Evolutionary conservation across 2,329 filamentous ascomycete genomes (phyloP).

Genomic region (Peltaster fructicola): DNA sequence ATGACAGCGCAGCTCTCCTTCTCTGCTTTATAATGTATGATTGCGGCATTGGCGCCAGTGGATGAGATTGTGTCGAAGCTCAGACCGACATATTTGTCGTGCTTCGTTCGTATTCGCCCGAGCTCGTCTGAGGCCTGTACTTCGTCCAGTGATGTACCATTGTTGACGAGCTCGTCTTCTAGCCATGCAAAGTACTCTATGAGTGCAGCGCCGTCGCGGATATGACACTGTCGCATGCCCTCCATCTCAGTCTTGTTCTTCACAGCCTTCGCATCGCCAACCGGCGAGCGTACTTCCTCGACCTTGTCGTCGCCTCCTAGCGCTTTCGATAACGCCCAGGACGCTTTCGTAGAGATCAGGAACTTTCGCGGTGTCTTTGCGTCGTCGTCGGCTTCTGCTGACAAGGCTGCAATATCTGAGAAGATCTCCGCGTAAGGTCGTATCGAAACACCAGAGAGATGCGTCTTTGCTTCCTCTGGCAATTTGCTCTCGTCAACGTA

Average conservation of each 20-base stretch:
- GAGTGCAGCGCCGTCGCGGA: conserved; percentile 80
- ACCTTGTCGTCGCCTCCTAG: conserved; percentile 73
- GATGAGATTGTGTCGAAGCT: conserved; percentile 95
- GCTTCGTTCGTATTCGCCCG: conserved; percentile 52
- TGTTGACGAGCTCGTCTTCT: conserved; percentile 59
- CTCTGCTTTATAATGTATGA: conserved; percentile 92
- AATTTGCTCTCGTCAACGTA: conserved; percentile 75
- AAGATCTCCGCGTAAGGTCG: conserved; percentile 75
- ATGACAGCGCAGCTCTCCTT: conserved; percentile 64
- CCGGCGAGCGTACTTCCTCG: conserved; percentile 71
- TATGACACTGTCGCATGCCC: conserved; percentile 86
- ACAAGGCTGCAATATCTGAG: conserved; percentile 51
- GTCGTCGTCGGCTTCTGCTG: conserved; percentile 22
- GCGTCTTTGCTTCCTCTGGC: conserved; percentile 45
- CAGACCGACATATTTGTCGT: conserved; percentile 66
- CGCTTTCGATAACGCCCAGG: conserved; percentile 78
- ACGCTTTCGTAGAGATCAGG: conserved; percentile 71
- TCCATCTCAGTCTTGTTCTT: conserved; percentile 82
- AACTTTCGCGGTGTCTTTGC: conserved; percentile 42
- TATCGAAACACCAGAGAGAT: conserved; percentile 55
- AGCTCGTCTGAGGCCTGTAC: conserved; percentile 85
- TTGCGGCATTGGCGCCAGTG: conserved; percentile 76
- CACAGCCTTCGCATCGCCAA: conserved; percentile 80
- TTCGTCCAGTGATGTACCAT: conserved; percentile 61
- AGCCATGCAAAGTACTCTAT: conserved; percentile 94